These are phyloP conservation scores for Penicillium soppii DNA, from an alignment of 495 filamentous ascomycete species.

Conservation along the genomic window DNA sequence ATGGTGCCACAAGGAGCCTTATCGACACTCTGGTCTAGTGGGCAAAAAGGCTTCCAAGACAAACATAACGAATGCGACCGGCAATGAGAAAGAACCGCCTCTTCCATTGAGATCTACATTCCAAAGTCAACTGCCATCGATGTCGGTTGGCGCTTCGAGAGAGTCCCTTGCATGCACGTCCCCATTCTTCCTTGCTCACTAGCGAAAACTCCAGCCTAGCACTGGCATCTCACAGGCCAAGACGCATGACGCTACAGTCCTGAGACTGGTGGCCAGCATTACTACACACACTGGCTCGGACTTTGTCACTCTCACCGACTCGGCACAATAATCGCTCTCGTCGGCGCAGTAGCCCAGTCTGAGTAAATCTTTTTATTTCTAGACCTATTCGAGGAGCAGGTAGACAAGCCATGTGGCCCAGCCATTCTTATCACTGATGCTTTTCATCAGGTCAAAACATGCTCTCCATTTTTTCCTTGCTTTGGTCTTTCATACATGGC, in stretches of 20 bases:
- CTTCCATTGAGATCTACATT: slow-evolving; percentile 24
- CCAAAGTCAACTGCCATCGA: slow-evolving; percentile 25
- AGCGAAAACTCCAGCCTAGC: slow-evolving; percentile 9
- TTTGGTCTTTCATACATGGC: not conserved
- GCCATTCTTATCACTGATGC: not conserved
- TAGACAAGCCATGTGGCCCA: not conserved
- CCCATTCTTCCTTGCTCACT: slow-evolving; percentile 26
- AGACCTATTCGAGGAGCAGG: not conserved
- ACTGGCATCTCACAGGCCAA: slow-evolving; percentile 16
- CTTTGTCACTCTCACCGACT: slow-evolving; percentile 15
- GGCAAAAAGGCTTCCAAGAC: not conserved
- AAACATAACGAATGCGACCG: slow-evolving; percentile 4
- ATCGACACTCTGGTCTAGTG: not conserved
- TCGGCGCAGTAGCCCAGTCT: not conserved
- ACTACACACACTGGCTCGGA: not conserved
- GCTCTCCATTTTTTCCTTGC: not conserved
- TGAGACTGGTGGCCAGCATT: slow-evolving; percentile 2
- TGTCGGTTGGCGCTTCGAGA: slow-evolving; percentile 11
- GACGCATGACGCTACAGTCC: slow-evolving; percentile 17
- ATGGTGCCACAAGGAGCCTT: not conserved
- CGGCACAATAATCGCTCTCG: not conserved
- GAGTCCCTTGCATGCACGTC: slow-evolving; percentile 22
- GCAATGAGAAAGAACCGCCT: not conserved
- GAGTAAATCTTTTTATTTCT: not conserved
- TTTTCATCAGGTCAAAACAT: not conserved